Conservation (phyloP, 1,284 basidiomycete species). For the Xanthoconium separans region DNA sequence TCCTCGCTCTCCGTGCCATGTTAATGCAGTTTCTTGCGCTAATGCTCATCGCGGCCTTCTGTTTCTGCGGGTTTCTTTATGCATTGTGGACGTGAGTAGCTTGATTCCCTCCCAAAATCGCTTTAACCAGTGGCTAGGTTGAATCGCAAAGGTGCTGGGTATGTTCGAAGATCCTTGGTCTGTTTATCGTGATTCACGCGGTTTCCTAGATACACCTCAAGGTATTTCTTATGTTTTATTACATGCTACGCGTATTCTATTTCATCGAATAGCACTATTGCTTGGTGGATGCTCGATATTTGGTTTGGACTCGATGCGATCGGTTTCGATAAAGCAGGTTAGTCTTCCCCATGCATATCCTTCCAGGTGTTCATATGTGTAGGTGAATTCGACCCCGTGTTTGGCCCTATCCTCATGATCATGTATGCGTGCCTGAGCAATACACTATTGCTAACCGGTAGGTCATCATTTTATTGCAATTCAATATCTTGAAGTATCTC, state of each 20-base stretch:
- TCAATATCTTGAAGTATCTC: constrained; percentile 3
- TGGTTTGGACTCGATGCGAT: constrained; percentile 90
- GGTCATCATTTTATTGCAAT: constrained; percentile 22
- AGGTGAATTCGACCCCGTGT: constrained; percentile 77
- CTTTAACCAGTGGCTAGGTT: constrained; percentile 40
- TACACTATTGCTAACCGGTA: constrained; percentile 79
- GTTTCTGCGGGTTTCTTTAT: constrained; percentile 88
- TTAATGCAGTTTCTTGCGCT: constrained; percentile 73
- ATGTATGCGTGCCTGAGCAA: constrained; percentile 87
- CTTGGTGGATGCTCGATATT: constrained; percentile 89
- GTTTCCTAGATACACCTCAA: constrained; percentile 31
- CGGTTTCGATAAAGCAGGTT: constrained; percentile 77
- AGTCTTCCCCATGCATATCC: constrained; percentile 30
- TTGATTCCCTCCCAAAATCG: not conserved
- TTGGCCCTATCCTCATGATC: constrained; percentile 88
- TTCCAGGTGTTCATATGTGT: constrained; percentile 10
- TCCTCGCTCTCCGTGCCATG: constrained; percentile 78
- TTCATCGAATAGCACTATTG: constrained; percentile 53
- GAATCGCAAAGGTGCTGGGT: constrained; percentile 50
- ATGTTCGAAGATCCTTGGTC: constrained; percentile 4
- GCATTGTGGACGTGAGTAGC: constrained; percentile 81
- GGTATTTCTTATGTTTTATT: constrained; percentile 34
- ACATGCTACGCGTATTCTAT: not conserved
- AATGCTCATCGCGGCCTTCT: constrained; percentile 88
- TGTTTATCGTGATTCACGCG: not conserved